Conservation (phyloP, 805 yeast species). For the Lipomyces chichibuensis region DNA sequence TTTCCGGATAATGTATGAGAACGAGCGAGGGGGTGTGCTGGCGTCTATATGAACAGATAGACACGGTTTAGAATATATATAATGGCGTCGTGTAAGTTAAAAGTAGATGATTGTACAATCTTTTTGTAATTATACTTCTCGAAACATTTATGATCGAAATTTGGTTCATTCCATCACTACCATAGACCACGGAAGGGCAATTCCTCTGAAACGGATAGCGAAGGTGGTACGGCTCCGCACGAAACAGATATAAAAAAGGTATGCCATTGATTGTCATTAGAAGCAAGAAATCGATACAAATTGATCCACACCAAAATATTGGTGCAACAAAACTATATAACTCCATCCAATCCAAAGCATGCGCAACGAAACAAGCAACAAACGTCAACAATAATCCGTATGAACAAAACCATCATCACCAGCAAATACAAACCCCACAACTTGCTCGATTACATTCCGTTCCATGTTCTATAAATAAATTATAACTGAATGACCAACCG, state of each 20-base stretch:
- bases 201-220: too few species aligned
- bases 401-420: background rate
- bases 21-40: background rate
- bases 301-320: background rate
- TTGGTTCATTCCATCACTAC: too few species aligned
- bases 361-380: background rate
- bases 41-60: background rate
- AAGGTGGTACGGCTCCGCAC: too few species aligned
- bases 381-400: background rate
- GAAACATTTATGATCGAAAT: too few species aligned
- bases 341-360: conserved; percentile 8
- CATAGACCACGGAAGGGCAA: too few species aligned
- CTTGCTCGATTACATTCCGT: background rate
- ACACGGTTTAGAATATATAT: background rate
- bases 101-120: background rate
- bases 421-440: background rate
- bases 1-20: background rate
- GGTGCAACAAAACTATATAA: conserved; percentile 5
- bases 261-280: background rate
- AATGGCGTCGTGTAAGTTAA: background rate
- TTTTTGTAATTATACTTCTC: too few species aligned
- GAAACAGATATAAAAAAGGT: background rate
- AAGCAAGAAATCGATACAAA: conserved; percentile 1
- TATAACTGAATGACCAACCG: background rate
- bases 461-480: background rate